Percentiles rank a stretch among this genome's conserved stretches.
Conservation (phyloP, 257 asterid genomes). For the Parsonsia alboflavescens region DNA sequence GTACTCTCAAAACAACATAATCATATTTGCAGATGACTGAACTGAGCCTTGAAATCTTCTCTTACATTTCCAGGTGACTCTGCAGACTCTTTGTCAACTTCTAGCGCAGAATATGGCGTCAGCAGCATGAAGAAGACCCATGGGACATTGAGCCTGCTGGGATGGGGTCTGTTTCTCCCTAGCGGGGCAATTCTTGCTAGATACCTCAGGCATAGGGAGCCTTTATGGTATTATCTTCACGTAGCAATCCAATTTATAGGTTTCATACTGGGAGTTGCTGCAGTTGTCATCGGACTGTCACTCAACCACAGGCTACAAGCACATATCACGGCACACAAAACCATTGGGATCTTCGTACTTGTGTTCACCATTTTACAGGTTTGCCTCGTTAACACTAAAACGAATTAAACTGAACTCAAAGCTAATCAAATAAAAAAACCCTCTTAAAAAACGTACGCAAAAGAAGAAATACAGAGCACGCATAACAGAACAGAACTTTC, state of each 20-base stretch:
- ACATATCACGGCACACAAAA: slow-evolving; percentile 64
- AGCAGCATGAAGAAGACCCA: slow-evolving; percentile 60
- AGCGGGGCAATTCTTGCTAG: slow-evolving; percentile 71
- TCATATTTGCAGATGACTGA: no score
- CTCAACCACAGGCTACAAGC: slow-evolving; percentile 54
- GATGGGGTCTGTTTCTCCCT: slow-evolving; percentile 85
- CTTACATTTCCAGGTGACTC: slow-evolving; percentile 35
- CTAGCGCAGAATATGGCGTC: slow-evolving; percentile 17
- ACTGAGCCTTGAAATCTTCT: neutral
- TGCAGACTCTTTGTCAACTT: slow-evolving; percentile 22
- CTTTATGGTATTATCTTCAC: slow-evolving; percentile 75
- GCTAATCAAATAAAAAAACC: neutral
- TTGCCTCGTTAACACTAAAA: neutral
- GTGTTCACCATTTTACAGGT: slow-evolving; percentile 76
- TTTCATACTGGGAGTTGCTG: slow-evolving; percentile 68
- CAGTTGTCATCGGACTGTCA: slow-evolving; percentile 58
- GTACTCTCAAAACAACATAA: no score
- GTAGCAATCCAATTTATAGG: slow-evolving; percentile 61
- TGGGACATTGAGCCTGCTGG: slow-evolving; percentile 60
- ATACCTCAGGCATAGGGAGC: slow-evolving; percentile 57
- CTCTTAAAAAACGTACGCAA: neutral
- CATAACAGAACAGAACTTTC: neutral
- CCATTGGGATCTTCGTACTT: slow-evolving; percentile 72
- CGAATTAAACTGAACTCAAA: neutral
- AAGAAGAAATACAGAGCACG: neutral